Evolutionary conservation across 768 basidiomycete species (phyloP), one percentile per base, ranked within the genome.

Genomic region (Termitomyces bulborhizus): DNA sequence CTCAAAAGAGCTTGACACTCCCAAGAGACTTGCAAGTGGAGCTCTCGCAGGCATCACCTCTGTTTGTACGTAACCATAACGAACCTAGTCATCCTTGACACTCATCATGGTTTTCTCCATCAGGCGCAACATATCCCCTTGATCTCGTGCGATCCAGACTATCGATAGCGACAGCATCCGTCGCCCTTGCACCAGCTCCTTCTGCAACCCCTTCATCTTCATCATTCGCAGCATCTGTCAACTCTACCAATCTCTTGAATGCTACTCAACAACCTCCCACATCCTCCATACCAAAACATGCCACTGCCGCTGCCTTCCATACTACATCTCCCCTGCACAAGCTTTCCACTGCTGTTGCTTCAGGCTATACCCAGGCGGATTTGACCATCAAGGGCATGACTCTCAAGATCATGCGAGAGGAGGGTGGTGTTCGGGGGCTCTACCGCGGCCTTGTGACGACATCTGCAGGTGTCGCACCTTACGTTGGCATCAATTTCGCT

Each of bases 11-110:
- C 79, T 99, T 16, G 93, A 97, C 71, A 98, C 95, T 42, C 90
- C 89, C 1, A 87, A 88, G 60, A 82, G 96, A 54, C 75, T 99
- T 41, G 74, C 83, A 1, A 86, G 90, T 53, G 96, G 96, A 59
- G 93, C 93, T 18, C 72, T 96, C 12, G 96, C 96, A 48, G 96
- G 96, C 27, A 90, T 98, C 59, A 89, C 90, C 8, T 94, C 93
- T 57, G 96, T 99, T 59, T 90, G 93, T 93, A 65, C 66, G 90
- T 82, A 32, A 42, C 48, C 34, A 47, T 16, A 52, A 56, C 41
- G 41, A 54, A 44, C 55, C 42, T 8, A 13, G 21, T 8, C 24
- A 43, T 56, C 32, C 32, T 36, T 39, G 16, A 29, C 53, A 21
- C 41, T 60, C 27, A 54, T 49, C 5, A 16, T 18, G 24, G 18